phyloP scores from a whole-genome alignment of 2,329 filamentous ascomycete genomes.

The Colletotrichum zoysiae region DNA sequence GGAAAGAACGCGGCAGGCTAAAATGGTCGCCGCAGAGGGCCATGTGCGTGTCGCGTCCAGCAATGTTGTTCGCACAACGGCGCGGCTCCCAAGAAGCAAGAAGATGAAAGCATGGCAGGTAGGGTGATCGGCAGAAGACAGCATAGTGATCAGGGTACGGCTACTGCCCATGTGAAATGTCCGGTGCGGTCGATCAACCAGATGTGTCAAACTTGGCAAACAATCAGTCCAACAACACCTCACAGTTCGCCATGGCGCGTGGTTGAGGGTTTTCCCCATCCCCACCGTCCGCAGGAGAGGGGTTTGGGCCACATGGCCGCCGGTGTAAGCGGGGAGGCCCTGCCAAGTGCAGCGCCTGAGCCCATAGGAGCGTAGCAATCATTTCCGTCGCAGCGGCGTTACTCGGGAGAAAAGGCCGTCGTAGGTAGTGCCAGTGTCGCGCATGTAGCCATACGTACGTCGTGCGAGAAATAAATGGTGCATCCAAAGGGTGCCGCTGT shows the following conservation, averaged over 20 bases:
- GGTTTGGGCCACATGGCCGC: neutral
- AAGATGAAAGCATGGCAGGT: neutral
- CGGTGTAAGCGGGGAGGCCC: conserved; percentile 29
- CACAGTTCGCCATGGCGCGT: conserved; percentile 2
- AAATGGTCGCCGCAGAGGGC: neutral
- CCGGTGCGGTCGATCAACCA: neutral
- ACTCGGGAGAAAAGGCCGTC: neutral
- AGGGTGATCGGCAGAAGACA: too few relatives aligned
- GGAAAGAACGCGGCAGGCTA: neutral
- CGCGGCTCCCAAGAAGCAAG: neutral
- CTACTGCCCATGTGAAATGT: neutral
- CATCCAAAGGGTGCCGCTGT: conserved; percentile 24
- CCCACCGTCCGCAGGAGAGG: neutral
- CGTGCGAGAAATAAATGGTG: conserved; percentile 27
- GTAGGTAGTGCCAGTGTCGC: neutral
- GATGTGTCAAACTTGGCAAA: conserved; percentile 7
- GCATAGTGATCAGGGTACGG: neutral
- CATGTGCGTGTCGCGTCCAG: neutral
- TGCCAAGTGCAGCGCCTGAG: neutral
- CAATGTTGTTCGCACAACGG: neutral
- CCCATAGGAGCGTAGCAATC: neutral
- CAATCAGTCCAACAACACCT: conserved; percentile 5
- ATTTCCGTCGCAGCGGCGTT: neutral
- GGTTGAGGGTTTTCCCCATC: conserved; percentile 3
- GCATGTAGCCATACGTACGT: conserved; percentile 10